Evolutionary conservation across 805 yeast species (phyloP).

Genomic region (Suhomyces xylopsoci): DNA sequence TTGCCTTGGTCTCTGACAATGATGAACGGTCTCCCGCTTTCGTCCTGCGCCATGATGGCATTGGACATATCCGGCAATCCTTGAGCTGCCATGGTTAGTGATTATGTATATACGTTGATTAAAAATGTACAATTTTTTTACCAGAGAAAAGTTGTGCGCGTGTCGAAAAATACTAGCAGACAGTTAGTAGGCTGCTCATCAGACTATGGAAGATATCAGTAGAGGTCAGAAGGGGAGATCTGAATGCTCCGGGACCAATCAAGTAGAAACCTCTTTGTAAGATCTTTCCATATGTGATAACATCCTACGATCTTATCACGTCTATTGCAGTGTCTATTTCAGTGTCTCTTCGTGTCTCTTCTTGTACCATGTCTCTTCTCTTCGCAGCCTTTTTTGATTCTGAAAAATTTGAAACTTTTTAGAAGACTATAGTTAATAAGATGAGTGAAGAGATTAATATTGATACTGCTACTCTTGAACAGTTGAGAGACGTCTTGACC

Average conservation of each 20-base stretch:
- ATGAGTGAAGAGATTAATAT: conserved; percentile 38
- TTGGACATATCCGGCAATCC: conserved; percentile 89
- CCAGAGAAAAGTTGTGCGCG: neutral
- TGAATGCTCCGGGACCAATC: too few relatives aligned
- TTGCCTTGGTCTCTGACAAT: conserved; percentile 82
- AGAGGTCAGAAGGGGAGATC: too few relatives aligned
- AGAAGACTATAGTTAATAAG: neutral
- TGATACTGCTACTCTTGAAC: conserved; percentile 51
- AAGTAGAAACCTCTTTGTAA: too few relatives aligned
- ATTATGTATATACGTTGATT: neutral
- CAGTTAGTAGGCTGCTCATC: too few relatives aligned
- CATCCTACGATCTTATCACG: too few relatives aligned
- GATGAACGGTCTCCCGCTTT: conserved; percentile 97
- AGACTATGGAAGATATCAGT: too few relatives aligned
- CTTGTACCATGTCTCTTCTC: too few relatives aligned
- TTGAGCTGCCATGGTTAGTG: conserved; percentile 12
- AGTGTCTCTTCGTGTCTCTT: too few relatives aligned
- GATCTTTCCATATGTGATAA: too few relatives aligned
- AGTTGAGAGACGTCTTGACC: conserved; percentile 66
- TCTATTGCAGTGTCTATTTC: too few relatives aligned
- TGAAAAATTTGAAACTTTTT: neutral
- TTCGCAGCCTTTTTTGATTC: neutral
- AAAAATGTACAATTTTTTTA: neutral
- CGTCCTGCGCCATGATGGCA: conserved; percentile 98
- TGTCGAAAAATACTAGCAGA: neutral